Evolutionary conservation across 1,284 basidiomycete genomes (phyloP).

Genomic region (Leccinum solheimii): DNA sequence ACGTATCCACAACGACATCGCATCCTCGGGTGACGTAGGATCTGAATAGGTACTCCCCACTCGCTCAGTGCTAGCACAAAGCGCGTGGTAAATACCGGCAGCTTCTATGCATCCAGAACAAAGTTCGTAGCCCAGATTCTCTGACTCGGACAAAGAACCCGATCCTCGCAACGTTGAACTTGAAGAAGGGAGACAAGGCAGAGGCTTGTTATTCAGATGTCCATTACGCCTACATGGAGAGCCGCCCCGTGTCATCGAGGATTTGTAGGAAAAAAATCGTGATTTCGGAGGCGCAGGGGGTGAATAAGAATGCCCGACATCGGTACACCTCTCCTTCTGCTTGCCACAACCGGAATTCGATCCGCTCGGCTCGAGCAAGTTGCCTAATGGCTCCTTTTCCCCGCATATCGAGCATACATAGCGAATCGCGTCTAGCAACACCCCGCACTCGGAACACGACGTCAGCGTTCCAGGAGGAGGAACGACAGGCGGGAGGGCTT

Average conservation of each 20-base stretch:
- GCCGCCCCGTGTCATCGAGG: constrained; percentile 30
- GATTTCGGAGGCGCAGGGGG: constrained; percentile 25
- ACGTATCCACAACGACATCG: constrained; percentile 57
- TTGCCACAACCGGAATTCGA: constrained; percentile 24
- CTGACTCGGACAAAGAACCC: constrained; percentile 18
- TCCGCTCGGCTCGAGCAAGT: constrained; percentile 5
- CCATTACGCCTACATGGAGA: constrained; percentile 23
- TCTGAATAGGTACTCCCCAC: constrained; percentile 40
- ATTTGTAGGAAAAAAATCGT: constrained; percentile 39
- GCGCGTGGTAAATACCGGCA: constrained; percentile 75
- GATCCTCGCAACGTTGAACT: constrained; percentile 19
- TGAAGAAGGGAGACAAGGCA: constrained; percentile 40
- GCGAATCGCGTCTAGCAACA: constrained; percentile 72
- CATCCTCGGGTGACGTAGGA: constrained; percentile 49
- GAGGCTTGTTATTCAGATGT: constrained; percentile 39
- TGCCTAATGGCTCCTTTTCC: constrained; percentile 54
- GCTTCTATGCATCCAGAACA: constrained; percentile 77
- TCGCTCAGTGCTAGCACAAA: constrained; percentile 55
- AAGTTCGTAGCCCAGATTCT: constrained; percentile 70
- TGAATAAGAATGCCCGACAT: constrained; percentile 26
- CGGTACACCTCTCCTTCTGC: constrained; percentile 38
- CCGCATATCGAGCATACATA: constrained; percentile 88
- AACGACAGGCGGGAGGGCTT: constrained; percentile 48
- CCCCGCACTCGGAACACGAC: constrained; percentile 81
- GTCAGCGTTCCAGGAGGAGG: constrained; percentile 71